These are phyloP conservation scores for Crucibulum laeve DNA, from an alignment of 768 basidiomycete genomes.

Conservation along the genomic window DNA sequence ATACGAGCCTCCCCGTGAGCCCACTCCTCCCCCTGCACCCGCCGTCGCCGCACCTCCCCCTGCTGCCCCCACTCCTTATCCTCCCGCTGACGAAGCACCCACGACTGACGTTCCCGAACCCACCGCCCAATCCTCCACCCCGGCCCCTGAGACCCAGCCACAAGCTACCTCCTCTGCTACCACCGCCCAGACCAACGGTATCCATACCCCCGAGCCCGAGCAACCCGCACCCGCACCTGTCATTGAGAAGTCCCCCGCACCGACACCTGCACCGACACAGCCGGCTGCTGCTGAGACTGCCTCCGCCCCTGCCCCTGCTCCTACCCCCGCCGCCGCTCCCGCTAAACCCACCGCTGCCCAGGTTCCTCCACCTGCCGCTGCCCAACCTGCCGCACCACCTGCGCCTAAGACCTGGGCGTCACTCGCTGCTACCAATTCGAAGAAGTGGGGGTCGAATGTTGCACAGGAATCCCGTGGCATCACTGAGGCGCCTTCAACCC, in stretches of 20 bases:
- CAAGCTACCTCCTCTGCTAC: conserved; percentile 14
- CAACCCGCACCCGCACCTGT: conserved; percentile 18
- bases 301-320: conserved; percentile 20
- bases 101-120: conserved; percentile 36
- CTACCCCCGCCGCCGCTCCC: conserved; percentile 24
- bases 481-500: conserved; percentile 52
- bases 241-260: conserved; percentile 19
- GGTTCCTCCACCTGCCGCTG: conserved; percentile 1
- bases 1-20: conserved; percentile 28
- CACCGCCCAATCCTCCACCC: conserved; percentile 23
- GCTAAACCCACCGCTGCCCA: conserved; percentile 29
- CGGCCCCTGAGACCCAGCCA: conserved; percentile 26
- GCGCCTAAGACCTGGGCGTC: conserved; percentile 89
- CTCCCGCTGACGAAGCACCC: conserved; percentile 35
- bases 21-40: conserved; percentile 37
- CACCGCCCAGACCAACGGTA: conserved; percentile 27
- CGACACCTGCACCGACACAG: conserved; percentile 19
- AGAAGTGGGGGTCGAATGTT: conserved; percentile 83
- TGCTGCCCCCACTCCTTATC: conserved; percentile 20
- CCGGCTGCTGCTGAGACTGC: conserved; percentile 24
- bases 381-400: too few relatives aligned
- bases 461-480: conserved; percentile 74
- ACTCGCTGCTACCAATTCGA: conserved; percentile 76
- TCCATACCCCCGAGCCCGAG: conserved; percentile 36
- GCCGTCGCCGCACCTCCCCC: conserved; percentile 25